Percentiles rank a stretch among this genome's conserved stretches.
These are phyloP conservation scores for Cyberlindnera subsufficiens DNA, from an alignment of 805 yeast species.

Conservation along the genomic window DNA sequence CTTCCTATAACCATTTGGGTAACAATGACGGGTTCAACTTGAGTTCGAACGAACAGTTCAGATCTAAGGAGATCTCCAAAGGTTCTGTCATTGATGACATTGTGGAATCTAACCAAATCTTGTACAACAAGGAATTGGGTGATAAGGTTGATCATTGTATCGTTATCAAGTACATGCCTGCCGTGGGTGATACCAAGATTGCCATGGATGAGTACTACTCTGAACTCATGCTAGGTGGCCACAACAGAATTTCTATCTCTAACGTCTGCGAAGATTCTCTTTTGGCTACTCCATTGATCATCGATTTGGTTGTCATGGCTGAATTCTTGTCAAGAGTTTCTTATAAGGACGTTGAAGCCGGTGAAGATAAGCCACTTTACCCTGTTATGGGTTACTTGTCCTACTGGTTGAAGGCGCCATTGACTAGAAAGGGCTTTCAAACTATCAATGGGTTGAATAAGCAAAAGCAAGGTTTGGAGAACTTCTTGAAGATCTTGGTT, in stretches of 20 bases:
- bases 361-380: slow-evolving; percentile 50
- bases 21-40: slow-evolving; percentile 93
- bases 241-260: slow-evolving; percentile 88
- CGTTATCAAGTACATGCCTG: slow-evolving; percentile 89
- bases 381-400: slow-evolving; percentile 81
- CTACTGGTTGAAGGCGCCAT: slow-evolving; percentile 96
- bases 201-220: slow-evolving; percentile 99
- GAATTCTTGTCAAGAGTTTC: slow-evolving; percentile 86
- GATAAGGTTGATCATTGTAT: slow-evolving; percentile 86
- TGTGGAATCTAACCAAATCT: slow-evolving; percentile 77
- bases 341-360: slow-evolving; percentile 50
- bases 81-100: slow-evolving; percentile 92
- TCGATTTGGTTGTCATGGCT: slow-evolving; percentile 83
- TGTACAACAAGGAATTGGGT: slow-evolving; percentile 78
- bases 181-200: slow-evolving; percentile 94
- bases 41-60: slow-evolving; percentile 87
- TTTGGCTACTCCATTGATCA: slow-evolving; percentile 90
- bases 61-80: slow-evolving; percentile 92
- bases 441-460: slow-evolving; percentile 92
- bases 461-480: slow-evolving; percentile 90
- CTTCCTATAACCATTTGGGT: slow-evolving; percentile 94
- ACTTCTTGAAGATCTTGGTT: slow-evolving; percentile 80
- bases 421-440: slow-evolving; percentile 84
- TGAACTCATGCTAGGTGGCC: slow-evolving; percentile 96
- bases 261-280: slow-evolving; percentile 95